These are phyloP conservation scores for Rhipidocladum racemiflorum DNA, from an alignment of 176 grass and related monocot species.

Conservation along the genomic window DNA sequence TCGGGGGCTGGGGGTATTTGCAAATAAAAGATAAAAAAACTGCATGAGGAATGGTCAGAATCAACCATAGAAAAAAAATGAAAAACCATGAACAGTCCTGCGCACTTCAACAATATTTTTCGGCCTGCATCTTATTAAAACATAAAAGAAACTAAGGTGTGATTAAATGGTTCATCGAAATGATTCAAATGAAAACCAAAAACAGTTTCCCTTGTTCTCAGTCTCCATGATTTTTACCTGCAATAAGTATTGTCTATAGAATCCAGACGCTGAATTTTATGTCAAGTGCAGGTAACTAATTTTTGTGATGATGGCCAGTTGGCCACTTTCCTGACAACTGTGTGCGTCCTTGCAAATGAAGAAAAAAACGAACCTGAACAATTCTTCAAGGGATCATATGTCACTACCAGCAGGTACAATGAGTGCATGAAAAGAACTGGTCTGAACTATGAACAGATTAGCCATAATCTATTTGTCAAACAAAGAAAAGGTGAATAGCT, in stretches of 20 bases:
- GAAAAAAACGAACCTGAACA: background rate
- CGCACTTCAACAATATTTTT: background rate
- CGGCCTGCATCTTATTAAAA: background rate
- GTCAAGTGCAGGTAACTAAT: background rate
- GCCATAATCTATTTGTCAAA: background rate
- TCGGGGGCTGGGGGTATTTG: background rate
- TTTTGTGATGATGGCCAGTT: background rate
- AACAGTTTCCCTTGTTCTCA: background rate
- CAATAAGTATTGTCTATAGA: background rate
- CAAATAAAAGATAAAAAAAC: background rate
- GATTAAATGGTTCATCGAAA: no score
- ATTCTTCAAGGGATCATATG: background rate
- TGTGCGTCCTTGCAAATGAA: background rate
- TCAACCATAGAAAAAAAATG: background rate
- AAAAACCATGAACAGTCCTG: background rate
- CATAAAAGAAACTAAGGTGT: no score
- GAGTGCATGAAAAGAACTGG: background rate
- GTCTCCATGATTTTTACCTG: no score
- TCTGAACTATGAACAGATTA: background rate
- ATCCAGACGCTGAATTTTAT: background rate
- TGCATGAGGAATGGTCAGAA: background rate
- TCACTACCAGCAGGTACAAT: background rate
- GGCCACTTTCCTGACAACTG: background rate
- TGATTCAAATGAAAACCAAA: background rate
- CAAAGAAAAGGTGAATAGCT: background rate